Conservation (phyloP, 768 basidiomycete species). For the Lactarius evosmus region DNA sequence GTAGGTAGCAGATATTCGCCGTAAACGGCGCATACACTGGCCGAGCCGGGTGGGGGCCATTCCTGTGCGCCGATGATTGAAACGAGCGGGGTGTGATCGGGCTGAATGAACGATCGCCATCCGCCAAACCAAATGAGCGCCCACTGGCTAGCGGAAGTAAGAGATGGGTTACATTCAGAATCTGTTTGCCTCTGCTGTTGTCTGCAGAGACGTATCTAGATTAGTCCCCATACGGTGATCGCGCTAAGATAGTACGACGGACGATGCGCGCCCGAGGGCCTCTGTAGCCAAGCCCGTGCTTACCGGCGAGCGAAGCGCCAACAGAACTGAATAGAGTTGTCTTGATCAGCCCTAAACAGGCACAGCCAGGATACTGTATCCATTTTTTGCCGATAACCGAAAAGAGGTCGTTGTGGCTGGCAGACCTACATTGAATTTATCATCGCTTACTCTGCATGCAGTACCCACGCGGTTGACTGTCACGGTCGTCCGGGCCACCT, state of each 20-base stretch:
- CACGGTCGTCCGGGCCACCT: no score
- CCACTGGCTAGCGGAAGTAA: accelerated
- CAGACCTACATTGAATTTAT: background rate
- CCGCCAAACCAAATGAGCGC: background rate
- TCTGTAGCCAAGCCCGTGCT: background rate
- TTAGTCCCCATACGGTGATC: background rate
- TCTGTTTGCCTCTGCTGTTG: no score
- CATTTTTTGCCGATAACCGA: background rate
- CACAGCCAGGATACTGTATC: background rate
- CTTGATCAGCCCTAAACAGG: background rate
- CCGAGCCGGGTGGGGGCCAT: background rate
- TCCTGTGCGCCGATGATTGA: background rate
- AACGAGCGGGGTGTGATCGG: background rate
- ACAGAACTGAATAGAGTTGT: background rate
- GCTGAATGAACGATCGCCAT: background rate
- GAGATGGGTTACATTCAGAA: no score
- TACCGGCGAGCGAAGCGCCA: background rate
- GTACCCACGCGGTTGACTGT: background rate
- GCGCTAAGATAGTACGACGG: background rate
- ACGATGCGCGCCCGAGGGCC: background rate
- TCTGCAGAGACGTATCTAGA: background rate
- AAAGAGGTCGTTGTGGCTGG: background rate
- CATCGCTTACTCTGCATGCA: no score
- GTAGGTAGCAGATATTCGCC: background rate
- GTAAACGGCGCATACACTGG: no score